Conservation (phyloP, 192 early-diverging fungal genomes). For the Spinellus fusiger region DNA sequence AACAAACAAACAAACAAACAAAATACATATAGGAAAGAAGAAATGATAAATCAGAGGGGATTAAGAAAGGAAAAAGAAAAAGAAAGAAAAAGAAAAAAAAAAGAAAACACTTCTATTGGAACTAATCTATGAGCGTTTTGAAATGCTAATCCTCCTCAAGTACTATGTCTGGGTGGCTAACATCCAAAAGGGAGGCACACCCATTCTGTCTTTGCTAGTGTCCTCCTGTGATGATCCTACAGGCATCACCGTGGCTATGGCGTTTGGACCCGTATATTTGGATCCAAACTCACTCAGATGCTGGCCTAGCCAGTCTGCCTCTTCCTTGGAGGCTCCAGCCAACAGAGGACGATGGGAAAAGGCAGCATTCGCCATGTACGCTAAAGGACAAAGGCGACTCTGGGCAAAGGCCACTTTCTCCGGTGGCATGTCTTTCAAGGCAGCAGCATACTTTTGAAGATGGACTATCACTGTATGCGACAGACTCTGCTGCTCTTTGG, state of each 20-base stretch:
- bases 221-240: constrained; percentile 1
- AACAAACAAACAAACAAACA: background rate
- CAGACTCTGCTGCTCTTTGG: constrained; percentile 37
- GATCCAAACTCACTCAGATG: constrained; percentile 8
- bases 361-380: constrained; percentile 42
- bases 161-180: constrained; percentile 29
- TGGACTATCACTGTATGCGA: constrained; percentile 40
- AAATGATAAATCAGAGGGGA: background rate
- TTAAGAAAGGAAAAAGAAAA: background rate
- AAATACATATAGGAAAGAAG: background rate
- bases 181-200: constrained; percentile 54
- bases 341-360: constrained; percentile 26
- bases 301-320: background rate
- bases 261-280: background rate
- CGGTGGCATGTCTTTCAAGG: constrained; percentile 20
- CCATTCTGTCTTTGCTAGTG: constrained; percentile 17
- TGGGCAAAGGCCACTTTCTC: constrained; percentile 20
- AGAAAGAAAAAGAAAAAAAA: background rate
- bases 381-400: constrained; percentile 36
- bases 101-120: background rate
- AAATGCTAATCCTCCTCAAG: too few species aligned
- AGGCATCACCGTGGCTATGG: background rate
- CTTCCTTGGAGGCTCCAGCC: background rate
- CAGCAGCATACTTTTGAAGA: constrained; percentile 29
- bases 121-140: too few species aligned